These are phyloP conservation scores for Marasmius fiardii DNA, from an alignment of 1,284 basidiomycete genomes.

Conservation along the genomic window DNA sequence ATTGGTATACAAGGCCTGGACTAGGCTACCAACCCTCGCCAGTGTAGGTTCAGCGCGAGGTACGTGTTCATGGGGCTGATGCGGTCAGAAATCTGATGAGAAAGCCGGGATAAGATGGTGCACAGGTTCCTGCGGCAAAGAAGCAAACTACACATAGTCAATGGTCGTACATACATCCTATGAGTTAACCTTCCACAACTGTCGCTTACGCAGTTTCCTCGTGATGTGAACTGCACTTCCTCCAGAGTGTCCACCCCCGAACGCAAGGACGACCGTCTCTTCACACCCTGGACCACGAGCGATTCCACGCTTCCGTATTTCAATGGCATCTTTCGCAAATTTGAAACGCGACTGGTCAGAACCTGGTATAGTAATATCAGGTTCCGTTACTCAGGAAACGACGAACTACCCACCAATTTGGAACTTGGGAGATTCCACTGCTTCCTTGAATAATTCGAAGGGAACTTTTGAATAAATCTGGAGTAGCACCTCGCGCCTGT, in stretches of 20 bases:
- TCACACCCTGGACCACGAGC: slow-evolving; percentile 61
- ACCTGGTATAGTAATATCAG: slow-evolving; percentile 36
- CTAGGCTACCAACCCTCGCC: background rate
- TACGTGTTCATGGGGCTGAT: slow-evolving; percentile 2
- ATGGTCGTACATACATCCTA: slow-evolving; percentile 26
- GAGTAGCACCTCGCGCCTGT: slow-evolving; percentile 62
- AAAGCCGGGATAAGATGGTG: background rate
- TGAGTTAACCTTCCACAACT: slow-evolving; percentile 84
- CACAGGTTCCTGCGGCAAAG: slow-evolving; percentile 6
- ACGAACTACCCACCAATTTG: slow-evolving; percentile 58
- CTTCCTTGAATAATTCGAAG: slow-evolving; percentile 79
- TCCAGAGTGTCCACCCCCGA: slow-evolving; percentile 65
- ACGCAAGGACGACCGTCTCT: slow-evolving; percentile 85
- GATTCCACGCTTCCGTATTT: slow-evolving; percentile 68
- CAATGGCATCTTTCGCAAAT: slow-evolving; percentile 86
- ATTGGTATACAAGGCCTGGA: background rate
- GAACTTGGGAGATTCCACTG: slow-evolving; percentile 73
- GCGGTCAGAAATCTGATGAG: slow-evolving; percentile 3
- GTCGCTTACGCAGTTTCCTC: slow-evolving; percentile 77
- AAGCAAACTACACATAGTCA: slow-evolving; percentile 11
- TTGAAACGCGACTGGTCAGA: slow-evolving; percentile 84
- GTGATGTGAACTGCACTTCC: slow-evolving; percentile 82
- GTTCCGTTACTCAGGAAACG: slow-evolving; percentile 11
- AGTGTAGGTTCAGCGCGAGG: slow-evolving; percentile 1
- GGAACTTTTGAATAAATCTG: slow-evolving; percentile 73